These are phyloP conservation scores for Biscutella laevigata DNA, from an alignment of 441 rosid species.

Conservation along the genomic window DNA sequence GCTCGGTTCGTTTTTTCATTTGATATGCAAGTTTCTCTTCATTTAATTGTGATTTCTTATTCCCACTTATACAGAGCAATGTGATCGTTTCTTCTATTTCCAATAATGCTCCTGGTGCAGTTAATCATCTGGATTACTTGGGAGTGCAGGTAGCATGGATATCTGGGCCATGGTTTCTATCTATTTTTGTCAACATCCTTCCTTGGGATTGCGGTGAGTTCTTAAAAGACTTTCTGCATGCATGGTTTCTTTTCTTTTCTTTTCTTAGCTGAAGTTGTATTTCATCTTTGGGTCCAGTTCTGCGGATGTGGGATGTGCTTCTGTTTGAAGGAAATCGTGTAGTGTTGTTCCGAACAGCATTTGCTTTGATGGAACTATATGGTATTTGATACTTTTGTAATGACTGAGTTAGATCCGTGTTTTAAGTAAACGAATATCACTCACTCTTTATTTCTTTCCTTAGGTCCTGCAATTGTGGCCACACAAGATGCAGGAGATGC, in stretches of 20 bases:
- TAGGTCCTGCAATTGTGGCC: constrained; percentile 63
- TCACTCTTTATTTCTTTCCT: constrained; percentile 10
- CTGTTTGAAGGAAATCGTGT: constrained; percentile 73
- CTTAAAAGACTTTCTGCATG: constrained; percentile 5
- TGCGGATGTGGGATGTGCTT: constrained; percentile 79
- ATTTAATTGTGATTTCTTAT: constrained; percentile 8
- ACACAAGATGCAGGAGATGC: constrained; percentile 72
- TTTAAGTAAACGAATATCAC: neutral
- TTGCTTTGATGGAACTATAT: constrained; percentile 69
- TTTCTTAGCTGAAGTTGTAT: constrained; percentile 5
- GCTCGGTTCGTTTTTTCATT: constrained; percentile 50
- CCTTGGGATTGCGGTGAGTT: constrained; percentile 79
- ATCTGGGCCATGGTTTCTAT: constrained; percentile 69
- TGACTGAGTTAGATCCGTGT: neutral
- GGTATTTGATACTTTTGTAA: constrained; percentile 32
- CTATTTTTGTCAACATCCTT: constrained; percentile 65
- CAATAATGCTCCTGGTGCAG: constrained; percentile 55
- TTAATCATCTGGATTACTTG: constrained; percentile 81
- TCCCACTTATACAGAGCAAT: constrained; percentile 18
- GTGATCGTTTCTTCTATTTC: constrained; percentile 34
- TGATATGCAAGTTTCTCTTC: constrained; percentile 7
- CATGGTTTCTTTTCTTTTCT: neutral
- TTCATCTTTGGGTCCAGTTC: constrained; percentile 34
- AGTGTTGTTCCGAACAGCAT: constrained; percentile 66
- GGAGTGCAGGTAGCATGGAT: constrained; percentile 87